These are phyloP conservation scores for Nymphaea thermarum DNA, from an alignment of 164 flowering plant species.

Conservation along the genomic window DNA sequence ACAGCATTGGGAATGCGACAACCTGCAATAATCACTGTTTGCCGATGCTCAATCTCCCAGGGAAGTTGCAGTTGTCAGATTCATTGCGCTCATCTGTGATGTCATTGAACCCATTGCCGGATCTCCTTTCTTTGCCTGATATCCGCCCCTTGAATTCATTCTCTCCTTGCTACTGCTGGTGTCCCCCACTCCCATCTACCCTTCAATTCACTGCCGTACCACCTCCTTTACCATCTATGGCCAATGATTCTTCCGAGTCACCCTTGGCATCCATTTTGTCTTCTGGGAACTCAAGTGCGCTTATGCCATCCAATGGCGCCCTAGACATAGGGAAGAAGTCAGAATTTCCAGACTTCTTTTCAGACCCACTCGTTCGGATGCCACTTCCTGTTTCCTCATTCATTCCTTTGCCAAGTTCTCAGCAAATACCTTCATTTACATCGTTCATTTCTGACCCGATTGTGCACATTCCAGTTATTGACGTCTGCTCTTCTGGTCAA, in stretches of 20 bases:
- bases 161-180: conserved; percentile 84
- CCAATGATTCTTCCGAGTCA: conserved; percentile 32
- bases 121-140: conserved; percentile 10
- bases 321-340: conserved; percentile 28
- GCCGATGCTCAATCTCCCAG: conserved; percentile 1
- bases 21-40: conserved; percentile 23
- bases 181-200: conserved; percentile 49
- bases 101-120: conserved; percentile 10
- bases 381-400: conserved; percentile 28
- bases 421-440: conserved; percentile 73
- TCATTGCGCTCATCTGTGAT: neutral
- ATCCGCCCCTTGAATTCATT: conserved; percentile 14
- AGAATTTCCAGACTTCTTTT: conserved; percentile 56
- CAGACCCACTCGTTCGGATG: conserved; percentile 48
- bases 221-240: conserved; percentile 21
- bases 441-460: conserved; percentile 86
- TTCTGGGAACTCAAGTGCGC: conserved; percentile 16
- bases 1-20: neutral
- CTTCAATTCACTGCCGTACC: conserved; percentile 24
- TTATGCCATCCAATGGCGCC: conserved; percentile 12
- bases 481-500: conserved; percentile 85
- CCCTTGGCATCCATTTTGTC: conserved; percentile 46
- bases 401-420: conserved; percentile 27
- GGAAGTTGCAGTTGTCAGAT: neutral
- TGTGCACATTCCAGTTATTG: conserved; percentile 84